Evolutionary conservation across 1,284 basidiomycete species (phyloP).

Genomic region (Amanita bisporigera): DNA sequence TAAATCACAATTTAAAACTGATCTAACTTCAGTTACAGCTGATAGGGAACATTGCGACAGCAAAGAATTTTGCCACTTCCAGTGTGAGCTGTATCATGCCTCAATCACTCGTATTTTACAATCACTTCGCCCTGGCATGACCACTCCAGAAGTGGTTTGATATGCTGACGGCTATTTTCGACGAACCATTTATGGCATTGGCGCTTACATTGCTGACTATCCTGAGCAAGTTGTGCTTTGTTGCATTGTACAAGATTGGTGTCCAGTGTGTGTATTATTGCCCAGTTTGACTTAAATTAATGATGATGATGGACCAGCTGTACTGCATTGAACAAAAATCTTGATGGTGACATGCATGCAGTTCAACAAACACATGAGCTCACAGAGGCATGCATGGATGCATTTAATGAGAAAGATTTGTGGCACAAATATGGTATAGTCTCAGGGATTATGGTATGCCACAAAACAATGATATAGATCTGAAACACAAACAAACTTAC

Average conservation of each 20-base stretch:
- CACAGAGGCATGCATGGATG: background rate
- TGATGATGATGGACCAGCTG: background rate
- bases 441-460: background rate
- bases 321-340: background rate
- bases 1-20: too few relatives aligned
- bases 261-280: too few relatives aligned
- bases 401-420: background rate
- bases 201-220: background rate
- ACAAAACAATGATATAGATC: too few relatives aligned
- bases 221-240: background rate
- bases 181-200: background rate
- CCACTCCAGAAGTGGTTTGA: background rate
- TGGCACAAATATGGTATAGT: background rate
- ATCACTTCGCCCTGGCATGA: background rate
- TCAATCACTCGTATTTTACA: too few relatives aligned
- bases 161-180: background rate
- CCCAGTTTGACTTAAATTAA: too few relatives aligned
- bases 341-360: background rate
- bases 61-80: too few relatives aligned
- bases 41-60: too few relatives aligned
- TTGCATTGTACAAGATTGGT: background rate
- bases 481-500: too few relatives aligned
- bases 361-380: background rate
- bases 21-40: too few relatives aligned
- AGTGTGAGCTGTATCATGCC: too few relatives aligned